phyloP scores from a whole-genome alignment of 108 stramenopile genomes.

The Nitzschia putrida region DNA sequence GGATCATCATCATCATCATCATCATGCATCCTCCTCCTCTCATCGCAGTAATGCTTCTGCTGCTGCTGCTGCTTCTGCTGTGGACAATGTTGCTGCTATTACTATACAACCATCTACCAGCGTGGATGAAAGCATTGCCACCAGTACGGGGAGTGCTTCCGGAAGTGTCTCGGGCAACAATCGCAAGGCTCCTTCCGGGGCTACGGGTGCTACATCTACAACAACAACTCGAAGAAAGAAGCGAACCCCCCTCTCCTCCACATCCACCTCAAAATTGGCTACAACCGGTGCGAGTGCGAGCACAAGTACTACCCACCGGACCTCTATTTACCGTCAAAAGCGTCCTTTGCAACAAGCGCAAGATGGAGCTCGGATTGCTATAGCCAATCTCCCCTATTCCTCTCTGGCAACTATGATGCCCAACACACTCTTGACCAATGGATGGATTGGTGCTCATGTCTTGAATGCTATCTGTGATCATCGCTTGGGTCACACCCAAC shows the following conservation, averaged over 20 bases:
- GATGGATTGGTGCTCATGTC: constrained; percentile 21
- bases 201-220: background rate
- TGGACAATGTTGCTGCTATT: background rate
- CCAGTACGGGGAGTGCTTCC: background rate
- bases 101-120: too few relatives aligned
- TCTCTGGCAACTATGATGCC: background rate
- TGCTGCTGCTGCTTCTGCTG: background rate
- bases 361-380: background rate
- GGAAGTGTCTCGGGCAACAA: too few relatives aligned
- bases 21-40: too few relatives aligned
- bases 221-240: too few relatives aligned
- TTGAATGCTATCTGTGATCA: constrained; percentile 10
- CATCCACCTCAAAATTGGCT: too few relatives aligned
- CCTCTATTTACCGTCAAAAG: constrained; percentile 20
- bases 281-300: background rate
- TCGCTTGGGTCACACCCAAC: background rate
- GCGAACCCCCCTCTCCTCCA: too few relatives aligned
- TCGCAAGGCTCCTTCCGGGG: background rate
- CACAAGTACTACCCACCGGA: background rate
- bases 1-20: background rate
- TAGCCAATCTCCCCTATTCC: constrained; percentile 1
- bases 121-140: too few relatives aligned
- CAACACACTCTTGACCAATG: constrained; percentile 2
- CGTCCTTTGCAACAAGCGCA: constrained; percentile 21
- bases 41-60: background rate